Evolutionary conservation across 1,284 basidiomycete species (phyloP), one percentile per base, ranked within the genome.

Genomic region (Cryptococcus sp.): DNA sequence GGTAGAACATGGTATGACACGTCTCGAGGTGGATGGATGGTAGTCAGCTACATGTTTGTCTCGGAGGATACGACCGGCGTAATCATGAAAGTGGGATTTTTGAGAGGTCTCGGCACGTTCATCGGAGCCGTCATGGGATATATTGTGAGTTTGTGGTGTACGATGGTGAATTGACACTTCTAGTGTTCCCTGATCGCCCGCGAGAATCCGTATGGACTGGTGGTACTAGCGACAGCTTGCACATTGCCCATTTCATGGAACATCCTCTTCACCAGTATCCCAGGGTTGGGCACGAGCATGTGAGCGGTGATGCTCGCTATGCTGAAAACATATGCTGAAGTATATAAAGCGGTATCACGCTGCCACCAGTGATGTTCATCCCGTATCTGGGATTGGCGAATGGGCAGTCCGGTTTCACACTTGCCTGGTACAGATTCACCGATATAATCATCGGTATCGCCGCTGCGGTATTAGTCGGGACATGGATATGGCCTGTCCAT

Each of bases 31-130:
- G 76, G 77, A 50, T 82, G 81, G 77, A 73, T 77, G 65, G 73
- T 78, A 17, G 64, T 76, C 52, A 75, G 73, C 60, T 78, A 74
- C 67, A 75, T 82, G 60, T 82, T 79, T 60, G 80, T 80, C 11
- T 63, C 82, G 35, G 82, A 83, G 50, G 75, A 78, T 13, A 78
- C 78, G 7, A 81, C 80, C 0, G 82, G 81, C 1, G 80, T 80
- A 4, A 82, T 79, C 3, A 60, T 82, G 35, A 72, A 77, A 11
- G 68, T 81, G 3, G 80, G 80, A 0, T 61, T 80, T 17, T 79
- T 75, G 51, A 75, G 82, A 15, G 68, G 79, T 22, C 55, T 78
- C 3, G 81, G 81, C 15, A 82, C 81, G 3, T 70, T 82, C 41
- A 61, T 74, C 2, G 81, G 81, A 16, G 78, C 78, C 0, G 46